Base-by-base conservation (phyloP, 1,284 basidiomycete species). In the Heterobasidion parviporum region DNA sequence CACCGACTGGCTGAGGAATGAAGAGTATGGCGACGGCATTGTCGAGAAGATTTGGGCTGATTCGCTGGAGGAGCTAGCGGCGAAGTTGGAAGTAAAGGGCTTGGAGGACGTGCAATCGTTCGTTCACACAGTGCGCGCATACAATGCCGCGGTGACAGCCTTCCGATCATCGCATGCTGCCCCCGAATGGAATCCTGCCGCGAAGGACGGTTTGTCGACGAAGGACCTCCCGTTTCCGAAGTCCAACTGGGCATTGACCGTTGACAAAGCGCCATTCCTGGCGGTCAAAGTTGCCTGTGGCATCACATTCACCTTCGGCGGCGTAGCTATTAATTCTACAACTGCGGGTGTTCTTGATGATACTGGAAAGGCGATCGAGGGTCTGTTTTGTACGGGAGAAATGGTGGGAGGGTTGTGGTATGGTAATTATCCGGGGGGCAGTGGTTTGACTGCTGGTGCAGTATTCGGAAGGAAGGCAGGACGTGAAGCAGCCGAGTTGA, bases 271-370 rank as follows among this genome's bases (percentile, higher is more conserved):
- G 8, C 82, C 82, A 1, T 83, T 83, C 63, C 70, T 85, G 62
- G 84, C 83, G 2, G 79, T 86, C 34, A 83, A 82, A 63, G 80
- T 87, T 2, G 70, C 80, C 0, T 86, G 84, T 67, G 84, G 83
- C 1, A 78, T 86, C 56, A 86, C 85, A 1, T 87, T 86, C 69
- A 87, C 83, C 2, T 87, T 85, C 68, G 84, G 84, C 1, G 83
- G 84, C 2, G 66, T 87, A 2, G 77, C 74, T 1, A 79, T 87
- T 57, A 76, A 85, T 60, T 74, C 81, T 0, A 63, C 70, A 10
- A 82, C 79, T 0, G 75, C 79, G 6, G 73, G 66, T 1, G 83
- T 87, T 2, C 51, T 84, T 1, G 74, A 74, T 2, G 72, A 73
- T 16, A 72, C 65, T 8, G 74, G 73, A 2, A 61, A 65, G 34